Evolutionary conservation across 164 flowering plant species (phyloP).

Genomic region (Akebia trifoliata): DNA sequence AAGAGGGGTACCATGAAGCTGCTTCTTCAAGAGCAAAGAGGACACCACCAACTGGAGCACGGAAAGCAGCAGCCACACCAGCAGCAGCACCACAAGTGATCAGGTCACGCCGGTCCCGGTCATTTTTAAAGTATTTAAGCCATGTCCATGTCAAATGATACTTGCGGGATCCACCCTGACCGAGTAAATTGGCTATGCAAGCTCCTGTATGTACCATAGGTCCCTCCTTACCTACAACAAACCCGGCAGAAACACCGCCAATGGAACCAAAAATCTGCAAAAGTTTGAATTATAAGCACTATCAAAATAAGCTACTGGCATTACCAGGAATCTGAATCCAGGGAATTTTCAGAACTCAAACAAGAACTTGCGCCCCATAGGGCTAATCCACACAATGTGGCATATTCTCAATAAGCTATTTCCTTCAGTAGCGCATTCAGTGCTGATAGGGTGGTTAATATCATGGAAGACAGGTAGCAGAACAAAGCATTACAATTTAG

Average conservation of each 20-base stretch:
- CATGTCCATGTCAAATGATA: conserved; percentile 85
- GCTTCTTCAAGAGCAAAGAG: conserved; percentile 93
- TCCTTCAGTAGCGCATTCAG: too few species aligned
- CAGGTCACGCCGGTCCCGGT: conserved; percentile 83
- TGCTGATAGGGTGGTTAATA: too few species aligned
- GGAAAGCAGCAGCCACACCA: conserved; percentile 94
- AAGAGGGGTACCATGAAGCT: conserved; percentile 69
- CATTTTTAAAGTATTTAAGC: conserved; percentile 90
- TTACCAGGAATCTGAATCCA: not conserved
- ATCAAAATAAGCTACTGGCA: not conserved
- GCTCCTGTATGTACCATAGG: conserved; percentile 99
- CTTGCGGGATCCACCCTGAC: conserved; percentile 90
- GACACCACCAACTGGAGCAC: conserved; percentile 97
- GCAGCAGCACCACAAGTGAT: conserved; percentile 98
- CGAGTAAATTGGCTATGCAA: conserved; percentile 81
- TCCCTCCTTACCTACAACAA: conserved; percentile 94
- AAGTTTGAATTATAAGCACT: not conserved
- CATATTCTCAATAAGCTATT: not conserved
- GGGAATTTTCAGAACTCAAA: not conserved
- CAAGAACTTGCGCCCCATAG: not conserved
- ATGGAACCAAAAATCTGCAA: conserved; percentile 83
- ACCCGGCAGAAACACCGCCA: conserved; percentile 75
- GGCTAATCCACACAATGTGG: not conserved
- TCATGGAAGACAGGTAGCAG: too few species aligned
- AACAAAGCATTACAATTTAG: too few species aligned